These are phyloP conservation scores for Aspergillus nomiae DNA, from an alignment of 2,329 filamentous ascomycete genomes.

Conservation along the genomic window DNA sequence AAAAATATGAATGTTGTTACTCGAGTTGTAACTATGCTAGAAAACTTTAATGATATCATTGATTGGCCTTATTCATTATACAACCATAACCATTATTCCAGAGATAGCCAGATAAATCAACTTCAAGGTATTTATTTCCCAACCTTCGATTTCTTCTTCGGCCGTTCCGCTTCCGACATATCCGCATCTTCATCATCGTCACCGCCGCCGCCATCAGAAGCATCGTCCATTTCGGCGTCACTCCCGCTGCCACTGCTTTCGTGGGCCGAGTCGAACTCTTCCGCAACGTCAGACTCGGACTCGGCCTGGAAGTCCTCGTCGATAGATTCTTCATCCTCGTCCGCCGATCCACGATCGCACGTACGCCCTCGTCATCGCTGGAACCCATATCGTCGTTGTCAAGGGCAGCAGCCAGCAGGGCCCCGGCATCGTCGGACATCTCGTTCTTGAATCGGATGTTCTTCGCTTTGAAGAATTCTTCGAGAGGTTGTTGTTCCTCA, in stretches of 20 bases:
- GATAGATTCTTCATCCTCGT: slow-evolving; percentile 92
- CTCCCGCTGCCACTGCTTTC: slow-evolving; percentile 76
- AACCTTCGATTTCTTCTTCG: slow-evolving; percentile 66
- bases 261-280: slow-evolving; percentile 91
- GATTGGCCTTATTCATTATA: slow-evolving; percentile 17
- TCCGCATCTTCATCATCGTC: slow-evolving; percentile 39
- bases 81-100: slow-evolving; percentile 10
- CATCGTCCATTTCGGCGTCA: slow-evolving; percentile 62
- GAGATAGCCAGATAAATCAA: neutral
- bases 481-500: slow-evolving; percentile 94
- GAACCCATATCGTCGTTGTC: slow-evolving; percentile 79
- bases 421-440: slow-evolving; percentile 83
- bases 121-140: slow-evolving; percentile 30
- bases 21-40: neutral
- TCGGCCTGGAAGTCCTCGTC: slow-evolving; percentile 96
- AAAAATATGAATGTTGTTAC: neutral
- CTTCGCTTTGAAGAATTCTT: slow-evolving; percentile 96
- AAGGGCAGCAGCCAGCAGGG: slow-evolving; percentile 75
- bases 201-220: slow-evolving; percentile 38
- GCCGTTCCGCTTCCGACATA: slow-evolving; percentile 49
- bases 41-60: slow-evolving; percentile 3
- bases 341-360: slow-evolving; percentile 82
- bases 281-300: slow-evolving; percentile 91
- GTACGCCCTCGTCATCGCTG: slow-evolving; percentile 75
- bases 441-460: slow-evolving; percentile 96